Evolutionary conservation across 1,284 basidiomycete species (phyloP), one percentile per base, ranked within the genome.

Genomic region (Boletellus deceptivus): DNA sequence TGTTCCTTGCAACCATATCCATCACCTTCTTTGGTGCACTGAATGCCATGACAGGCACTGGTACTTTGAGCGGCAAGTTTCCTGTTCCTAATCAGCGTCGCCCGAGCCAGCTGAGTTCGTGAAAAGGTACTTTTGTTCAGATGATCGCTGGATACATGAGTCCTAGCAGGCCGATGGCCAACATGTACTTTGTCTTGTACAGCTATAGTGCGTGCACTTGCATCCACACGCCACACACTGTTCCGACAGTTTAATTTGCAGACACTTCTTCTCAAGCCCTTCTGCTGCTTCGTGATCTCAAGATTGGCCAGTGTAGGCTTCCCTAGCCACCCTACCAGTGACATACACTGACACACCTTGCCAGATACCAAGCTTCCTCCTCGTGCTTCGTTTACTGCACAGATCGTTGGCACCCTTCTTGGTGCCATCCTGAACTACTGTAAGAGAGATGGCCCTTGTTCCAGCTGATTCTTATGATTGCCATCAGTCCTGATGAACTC

Each of bases 301-400:
- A 86, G 62, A 75, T 86, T 7, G 80, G 77, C 14, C 83, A 84
- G 58, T 85, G 76, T 75, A 42, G 2, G 39, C 46, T 16, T 35
- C 41, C 11, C 16, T 2, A 7, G 9, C 3, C 16, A 36, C 31
- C 4, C 6, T 16, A 60, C 33, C 67, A 20, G 18, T 18, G 16
- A 14, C 4, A 16, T 35, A 2, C 3, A 16, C 18, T 35, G 3
- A 59, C 47, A 14, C 7, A n/a, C 45, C 2, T 25, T 38, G 6
- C 39, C n/a, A 71, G 69, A 81, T 66, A 79, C 80, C 52, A 89
- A 89, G 71, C 71, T 89, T 20, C 79, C 84, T 20, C 87, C 86
- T 9, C 73, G 80, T 37, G 75, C 79, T 11, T 79, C 84, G 1
- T 86, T 88, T 62, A 70, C 73, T 10, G 80, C 82, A 35, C 87